Percentiles rank a stretch among this genome's conserved stretches.
Evolutionary conservation across 1,284 basidiomycete species (phyloP).

Genomic region (Cryptococcus sp.): DNA sequence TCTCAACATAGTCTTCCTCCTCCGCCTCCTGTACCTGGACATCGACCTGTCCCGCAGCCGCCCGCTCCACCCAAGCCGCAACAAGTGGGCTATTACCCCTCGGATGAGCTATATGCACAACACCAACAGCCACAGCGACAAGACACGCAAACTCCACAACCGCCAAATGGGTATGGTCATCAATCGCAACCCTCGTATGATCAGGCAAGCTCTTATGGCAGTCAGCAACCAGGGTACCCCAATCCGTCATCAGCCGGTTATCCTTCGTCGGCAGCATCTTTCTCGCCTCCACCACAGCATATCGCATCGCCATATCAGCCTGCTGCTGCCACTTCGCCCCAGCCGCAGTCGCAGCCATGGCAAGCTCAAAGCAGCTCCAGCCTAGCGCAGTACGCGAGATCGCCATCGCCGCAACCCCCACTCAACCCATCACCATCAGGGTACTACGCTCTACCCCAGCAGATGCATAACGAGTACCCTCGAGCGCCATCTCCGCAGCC

Average conservation of each 20-base stretch:
- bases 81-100: slow-evolving; percentile 45
- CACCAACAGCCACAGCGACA: slow-evolving; percentile 25
- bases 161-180: slow-evolving; percentile 11
- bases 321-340: slow-evolving; percentile 3
- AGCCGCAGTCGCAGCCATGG: slow-evolving; percentile 1
- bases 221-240: slow-evolving; percentile 1
- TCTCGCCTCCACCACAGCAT: slow-evolving; percentile 3
- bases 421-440: neutral
- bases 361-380: too few species aligned
- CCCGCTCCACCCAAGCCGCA: slow-evolving; percentile 27
- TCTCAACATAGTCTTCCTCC: slow-evolving; percentile 5
- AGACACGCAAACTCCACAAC: slow-evolving; percentile 6
- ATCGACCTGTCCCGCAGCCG: slow-evolving; percentile 27
- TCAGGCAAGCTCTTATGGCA: slow-evolving; percentile 2
- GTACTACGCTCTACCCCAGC: neutral
- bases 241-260: too few species aligned
- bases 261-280: neutral
- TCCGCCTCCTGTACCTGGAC: slow-evolving; percentile 26
- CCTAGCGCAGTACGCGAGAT: neutral
- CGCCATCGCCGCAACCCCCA: neutral
- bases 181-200: slow-evolving; percentile 9
- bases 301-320: neutral
- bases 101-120: slow-evolving; percentile 45
- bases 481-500: slow-evolving; percentile 15
- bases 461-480: slow-evolving; percentile 4